phyloP scores from a whole-genome alignment of 2,329 filamentous ascomycete genomes.

The Aspergillus amoenus region DNA sequence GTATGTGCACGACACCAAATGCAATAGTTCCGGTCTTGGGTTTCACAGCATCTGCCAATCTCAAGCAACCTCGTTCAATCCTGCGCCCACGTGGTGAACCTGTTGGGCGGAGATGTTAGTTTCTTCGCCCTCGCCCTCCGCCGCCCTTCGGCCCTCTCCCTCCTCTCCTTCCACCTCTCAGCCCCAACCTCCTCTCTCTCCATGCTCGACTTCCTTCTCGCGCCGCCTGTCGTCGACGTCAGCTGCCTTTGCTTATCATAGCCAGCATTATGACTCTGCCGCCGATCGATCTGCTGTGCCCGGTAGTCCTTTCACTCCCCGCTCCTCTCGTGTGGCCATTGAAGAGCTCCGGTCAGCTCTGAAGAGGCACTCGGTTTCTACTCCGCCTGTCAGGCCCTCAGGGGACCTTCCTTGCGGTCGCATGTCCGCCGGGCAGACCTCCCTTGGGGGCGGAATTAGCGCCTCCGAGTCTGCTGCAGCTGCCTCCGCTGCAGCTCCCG shows the following conservation, averaged over 20 bases:
- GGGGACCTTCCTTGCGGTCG: conserved; percentile 35
- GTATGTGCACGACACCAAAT: conserved; percentile 29
- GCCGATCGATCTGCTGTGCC: conserved; percentile 22
- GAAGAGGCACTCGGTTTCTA: conserved; percentile 39
- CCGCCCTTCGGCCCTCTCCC: conserved; percentile 35
- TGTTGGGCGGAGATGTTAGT: conserved; percentile 39
- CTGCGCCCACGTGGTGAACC: conserved; percentile 39
- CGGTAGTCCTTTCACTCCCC: conserved; percentile 31
- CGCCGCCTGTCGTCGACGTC: conserved; percentile 13
- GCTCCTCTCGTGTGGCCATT: conserved; percentile 38
- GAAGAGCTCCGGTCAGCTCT: conserved; percentile 42
- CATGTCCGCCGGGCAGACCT: conserved; percentile 34
- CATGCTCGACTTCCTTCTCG: conserved; percentile 12
- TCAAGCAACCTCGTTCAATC: conserved; percentile 33
- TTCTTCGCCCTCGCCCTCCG: conserved; percentile 43
- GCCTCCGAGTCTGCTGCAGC: conserved; percentile 20
- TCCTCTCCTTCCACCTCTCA: conserved; percentile 23
- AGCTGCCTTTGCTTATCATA: conserved; percentile 10
- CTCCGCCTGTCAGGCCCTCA: conserved; percentile 31
- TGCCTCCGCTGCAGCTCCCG: conserved; percentile 12
- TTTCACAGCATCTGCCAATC: conserved; percentile 30
- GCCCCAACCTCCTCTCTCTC: conserved; percentile 12
- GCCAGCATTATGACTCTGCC: conserved; percentile 33
- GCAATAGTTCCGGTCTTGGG: conserved; percentile 21
- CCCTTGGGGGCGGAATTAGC: conserved; percentile 32